A percentile compares a stretch with the other conserved stretches of the same genome.
Conservation (phyloP, 73 alveolate species). For the Tetrahymena elliotti region DNA sequence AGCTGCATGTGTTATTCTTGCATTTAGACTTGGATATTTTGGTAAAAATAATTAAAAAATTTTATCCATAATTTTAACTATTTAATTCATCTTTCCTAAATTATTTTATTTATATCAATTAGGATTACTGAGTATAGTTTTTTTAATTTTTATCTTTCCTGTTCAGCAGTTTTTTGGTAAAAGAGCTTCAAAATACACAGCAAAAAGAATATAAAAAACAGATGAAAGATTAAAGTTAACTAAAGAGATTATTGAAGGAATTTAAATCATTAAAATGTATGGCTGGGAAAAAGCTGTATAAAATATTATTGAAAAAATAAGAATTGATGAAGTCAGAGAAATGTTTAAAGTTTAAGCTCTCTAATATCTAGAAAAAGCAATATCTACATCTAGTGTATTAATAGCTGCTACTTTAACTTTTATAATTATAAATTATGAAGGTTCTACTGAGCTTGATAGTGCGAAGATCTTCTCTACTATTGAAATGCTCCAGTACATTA, state of each 20-base stretch:
- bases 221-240: conserved; percentile 37
- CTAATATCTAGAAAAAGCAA: not conserved
- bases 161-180: conserved; percentile 4
- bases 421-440: not conserved
- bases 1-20: not conserved
- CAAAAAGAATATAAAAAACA: not conserved
- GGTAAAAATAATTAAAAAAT: conserved; percentile 1
- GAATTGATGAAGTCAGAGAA: conserved; percentile 19
- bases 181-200: not conserved
- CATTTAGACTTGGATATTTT: not conserved
- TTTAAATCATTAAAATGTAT: conserved; percentile 30
- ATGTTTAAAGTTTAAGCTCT: conserved; percentile 1
- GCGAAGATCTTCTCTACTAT: not conserved
- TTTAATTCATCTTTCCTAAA: not conserved
- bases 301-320: not conserved
- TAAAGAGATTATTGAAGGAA: conserved; percentile 31
- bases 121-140: conserved; percentile 19
- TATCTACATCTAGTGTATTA: not conserved
- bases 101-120: not conserved
- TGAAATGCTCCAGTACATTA: not conserved
- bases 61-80: too few relatives aligned
- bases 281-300: conserved; percentile 31
- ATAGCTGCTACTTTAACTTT: not conserved
- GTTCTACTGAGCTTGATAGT: not conserved
- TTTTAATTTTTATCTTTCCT: conserved; percentile 7